Evolutionary conservation across 202 grass and related monocot genomes (phyloP).

Genomic region (Carex arenaria): DNA sequence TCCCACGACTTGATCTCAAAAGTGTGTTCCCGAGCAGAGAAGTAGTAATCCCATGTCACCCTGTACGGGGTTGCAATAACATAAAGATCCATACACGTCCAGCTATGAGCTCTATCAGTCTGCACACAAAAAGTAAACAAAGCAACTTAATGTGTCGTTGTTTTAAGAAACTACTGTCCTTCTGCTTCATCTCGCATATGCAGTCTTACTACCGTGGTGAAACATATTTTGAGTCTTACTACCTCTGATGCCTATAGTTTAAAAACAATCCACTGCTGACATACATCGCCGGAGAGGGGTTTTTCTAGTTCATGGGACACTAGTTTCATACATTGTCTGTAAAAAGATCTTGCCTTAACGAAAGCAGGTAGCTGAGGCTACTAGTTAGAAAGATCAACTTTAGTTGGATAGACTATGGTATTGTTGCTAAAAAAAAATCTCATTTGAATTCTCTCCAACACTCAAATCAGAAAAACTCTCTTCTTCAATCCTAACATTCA

Average conservation of each 20-base stretch:
- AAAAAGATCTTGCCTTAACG: background rate
- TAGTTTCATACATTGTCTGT: background rate
- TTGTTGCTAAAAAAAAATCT: background rate
- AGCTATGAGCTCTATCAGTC: slow-evolving; percentile 73
- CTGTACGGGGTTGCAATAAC: slow-evolving; percentile 96
- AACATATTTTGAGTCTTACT: no score
- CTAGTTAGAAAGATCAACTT: background rate
- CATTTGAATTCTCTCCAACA: background rate
- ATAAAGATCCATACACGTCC: slow-evolving; percentile 98
- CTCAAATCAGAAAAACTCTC: background rate
- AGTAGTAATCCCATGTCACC: slow-evolving; percentile 97
- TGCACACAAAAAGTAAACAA: slow-evolving; percentile 27
- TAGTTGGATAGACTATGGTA: background rate
- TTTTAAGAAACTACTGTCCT: background rate
- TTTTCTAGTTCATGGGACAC: background rate
- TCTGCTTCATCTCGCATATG: background rate
- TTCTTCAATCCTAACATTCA: background rate
- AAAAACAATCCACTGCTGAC: background rate
- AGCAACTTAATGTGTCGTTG: background rate
- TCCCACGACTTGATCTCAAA: slow-evolving; percentile 87
- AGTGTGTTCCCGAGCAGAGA: slow-evolving; percentile 61
- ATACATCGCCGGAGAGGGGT: background rate
- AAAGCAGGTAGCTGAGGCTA: background rate
- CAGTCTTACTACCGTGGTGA: background rate
- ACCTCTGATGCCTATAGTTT: background rate